Evolutionary conservation across 2,329 filamentous ascomycete genomes (phyloP), one percentile per base, ranked within the genome.

Genomic region (Xylariaceae sp.): DNA sequence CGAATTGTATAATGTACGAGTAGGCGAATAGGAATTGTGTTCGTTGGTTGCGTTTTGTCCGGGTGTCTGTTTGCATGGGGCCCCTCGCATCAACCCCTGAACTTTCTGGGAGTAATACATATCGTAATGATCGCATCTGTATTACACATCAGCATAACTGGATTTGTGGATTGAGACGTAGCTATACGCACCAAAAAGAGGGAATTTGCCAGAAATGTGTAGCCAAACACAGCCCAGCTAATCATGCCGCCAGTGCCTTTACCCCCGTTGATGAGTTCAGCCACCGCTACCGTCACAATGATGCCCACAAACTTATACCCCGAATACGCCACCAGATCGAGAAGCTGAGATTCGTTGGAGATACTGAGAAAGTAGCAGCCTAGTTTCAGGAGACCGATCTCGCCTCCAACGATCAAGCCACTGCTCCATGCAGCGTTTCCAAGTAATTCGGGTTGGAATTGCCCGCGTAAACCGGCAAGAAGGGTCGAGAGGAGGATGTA

Each of bases 231-330:
- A 8, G 76, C 68, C 90, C 91, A 97, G 55, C 89, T 87, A 39
- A 89, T 72, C 87, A 87, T 94, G 41, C 89, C 86, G 37, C 90
- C 85, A 2, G 89, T 93, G 17, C 91, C 87, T 56, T 83, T 80
- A 34, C 89, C 85, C 11, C 82, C 81, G 42, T 85, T 94, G 50
- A 87, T 67, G 13, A 89, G 74, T 64, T 94, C 87, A 13, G 87
- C 83, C 15, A 91, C 69, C 11, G 86, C 76, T 48, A 97, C 81
- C 0, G 90, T 96, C 37, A 87, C 77, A 47, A 98, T 98, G 53
- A 96, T 89, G 24, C 91, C 93, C 19, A 98, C 91, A 59, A 98
- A 98, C 66, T 98, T 98, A 71, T 98, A 98, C 16, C 94, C 94
- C 2, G 87, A 91, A 68, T 98, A 98, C 4, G 94, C 94, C 40